Evolutionary conservation across 345 rosid genomes (phyloP), one percentile per base, ranked within the genome.

Genomic region (Gossypium rotundifolium): DNA sequence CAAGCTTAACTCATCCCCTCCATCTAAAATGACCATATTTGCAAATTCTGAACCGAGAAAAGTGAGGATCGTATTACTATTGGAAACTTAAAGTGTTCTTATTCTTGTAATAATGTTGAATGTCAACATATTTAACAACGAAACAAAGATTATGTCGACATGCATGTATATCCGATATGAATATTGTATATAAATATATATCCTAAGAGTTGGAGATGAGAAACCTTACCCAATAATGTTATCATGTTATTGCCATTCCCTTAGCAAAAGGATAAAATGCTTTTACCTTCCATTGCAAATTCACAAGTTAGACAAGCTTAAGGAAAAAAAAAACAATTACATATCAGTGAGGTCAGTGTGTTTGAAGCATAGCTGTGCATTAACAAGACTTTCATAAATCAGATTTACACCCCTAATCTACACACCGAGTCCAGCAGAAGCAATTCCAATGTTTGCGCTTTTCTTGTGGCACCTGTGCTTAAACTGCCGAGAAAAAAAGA

Each of bases 361-460:
- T 72, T 72, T 38, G 7, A 59, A 66, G 20, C 59, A 71, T 14
- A 14, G 2, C 18, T 7, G 33, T 7, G 49, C 10, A 49, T 14
- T 45, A 33, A 64, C 51, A 71, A 51, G 20, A 12, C 18, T 27
- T 57, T 40, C 3, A 4, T 18, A 58, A 58, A 77, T 71, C 49
- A 42, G 44, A 61, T 77, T 71, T 74, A 74, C 74, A 77, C 17
- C 16, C 25, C 33, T 77, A 70, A 70, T 70, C 55, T 70, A 57
- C 69, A 63, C 27, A 12, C 48, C 13, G 3, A 33, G 29, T 66
- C 55, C 61, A 52, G 57, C 51, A 44, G 58, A 25, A 49, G 9
- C 44, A 71, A 17, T 58, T 65, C 45, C 48, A 23, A 12, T 33
- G 49, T 63, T 68, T 70, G 58, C 49, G 42, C 74, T 77, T 42